These are phyloP conservation scores for Angophora floribunda DNA, from an alignment of 345 rosid genomes.

Conservation along the genomic window DNA sequence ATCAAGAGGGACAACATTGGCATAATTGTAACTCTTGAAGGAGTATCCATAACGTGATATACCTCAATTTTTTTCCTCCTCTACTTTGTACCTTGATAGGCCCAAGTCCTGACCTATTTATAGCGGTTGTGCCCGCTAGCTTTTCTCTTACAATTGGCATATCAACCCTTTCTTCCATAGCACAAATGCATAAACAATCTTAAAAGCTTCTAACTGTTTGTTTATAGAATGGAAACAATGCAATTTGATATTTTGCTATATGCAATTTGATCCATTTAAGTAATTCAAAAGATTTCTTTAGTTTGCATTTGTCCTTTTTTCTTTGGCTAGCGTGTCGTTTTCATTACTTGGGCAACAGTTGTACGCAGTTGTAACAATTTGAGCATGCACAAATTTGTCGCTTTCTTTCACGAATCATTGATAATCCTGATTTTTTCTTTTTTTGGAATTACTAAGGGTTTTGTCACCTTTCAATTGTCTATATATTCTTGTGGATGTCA, in stretches of 20 bases:
- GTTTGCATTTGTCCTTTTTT: background rate
- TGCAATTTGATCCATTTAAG: background rate
- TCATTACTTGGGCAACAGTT: background rate
- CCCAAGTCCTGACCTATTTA: background rate
- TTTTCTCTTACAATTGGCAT: background rate
- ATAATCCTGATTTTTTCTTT: background rate
- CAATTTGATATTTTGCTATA: background rate
- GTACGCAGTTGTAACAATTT: background rate
- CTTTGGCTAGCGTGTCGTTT: background rate
- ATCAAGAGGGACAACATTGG: background rate
- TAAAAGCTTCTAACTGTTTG: background rate
- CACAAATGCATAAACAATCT: background rate
- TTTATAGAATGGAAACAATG: background rate
- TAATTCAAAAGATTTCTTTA: background rate
- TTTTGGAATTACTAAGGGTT: background rate
- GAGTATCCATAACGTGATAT: background rate
- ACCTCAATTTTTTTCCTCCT: background rate
- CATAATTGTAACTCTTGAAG: background rate
- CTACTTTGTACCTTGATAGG: background rate
- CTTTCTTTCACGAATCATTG: background rate
- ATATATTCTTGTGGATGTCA: background rate
- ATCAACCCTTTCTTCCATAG: background rate
- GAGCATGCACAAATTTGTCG: background rate
- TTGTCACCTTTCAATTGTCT: conserved; percentile 15
- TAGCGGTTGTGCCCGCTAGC: conserved; percentile 23